Evolutionary conservation across 164 flowering plant genomes (phyloP).

Genomic region (Platanus orientalis): DNA sequence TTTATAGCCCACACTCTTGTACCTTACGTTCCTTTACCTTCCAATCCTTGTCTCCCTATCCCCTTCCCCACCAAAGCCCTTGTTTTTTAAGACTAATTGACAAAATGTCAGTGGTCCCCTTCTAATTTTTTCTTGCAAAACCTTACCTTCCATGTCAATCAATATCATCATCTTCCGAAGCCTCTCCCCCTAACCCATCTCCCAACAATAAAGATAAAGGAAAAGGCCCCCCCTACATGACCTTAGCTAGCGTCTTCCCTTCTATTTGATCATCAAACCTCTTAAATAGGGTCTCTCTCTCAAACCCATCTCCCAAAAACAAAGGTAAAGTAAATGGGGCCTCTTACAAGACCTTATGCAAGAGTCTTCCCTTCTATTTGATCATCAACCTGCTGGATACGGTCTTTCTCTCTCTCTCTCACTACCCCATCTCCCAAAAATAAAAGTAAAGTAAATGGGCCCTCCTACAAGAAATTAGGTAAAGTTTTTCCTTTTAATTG

Average conservation of each 20-base stretch:
- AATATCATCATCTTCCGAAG: background rate
- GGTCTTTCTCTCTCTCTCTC: constrained; percentile 4
- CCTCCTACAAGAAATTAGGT: background rate
- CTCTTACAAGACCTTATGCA: no score
- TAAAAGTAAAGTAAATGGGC: background rate
- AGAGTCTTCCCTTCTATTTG: no score
- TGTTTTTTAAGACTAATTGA: background rate
- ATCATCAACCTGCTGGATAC: no score
- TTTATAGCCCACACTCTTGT: background rate
- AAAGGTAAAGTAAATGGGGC: no score
- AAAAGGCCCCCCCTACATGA: no score
- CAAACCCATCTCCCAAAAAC: background rate
- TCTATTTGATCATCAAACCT: no score
- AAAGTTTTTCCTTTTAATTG: background rate
- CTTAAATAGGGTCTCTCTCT: no score
- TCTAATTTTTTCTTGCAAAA: background rate
- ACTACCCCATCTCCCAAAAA: background rate
- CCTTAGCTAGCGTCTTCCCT: no score
- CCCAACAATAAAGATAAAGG: no score
- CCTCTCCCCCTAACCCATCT: background rate
- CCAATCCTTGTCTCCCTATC: background rate
- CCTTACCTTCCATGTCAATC: background rate
- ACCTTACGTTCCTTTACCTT: background rate
- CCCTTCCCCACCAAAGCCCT: background rate
- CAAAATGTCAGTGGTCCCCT: background rate